Percentiles rank a stretch among this genome's conserved stretches.
Evolutionary conservation across 805 yeast species (phyloP).

Genomic region (Hanseniaspora lachancei): DNA sequence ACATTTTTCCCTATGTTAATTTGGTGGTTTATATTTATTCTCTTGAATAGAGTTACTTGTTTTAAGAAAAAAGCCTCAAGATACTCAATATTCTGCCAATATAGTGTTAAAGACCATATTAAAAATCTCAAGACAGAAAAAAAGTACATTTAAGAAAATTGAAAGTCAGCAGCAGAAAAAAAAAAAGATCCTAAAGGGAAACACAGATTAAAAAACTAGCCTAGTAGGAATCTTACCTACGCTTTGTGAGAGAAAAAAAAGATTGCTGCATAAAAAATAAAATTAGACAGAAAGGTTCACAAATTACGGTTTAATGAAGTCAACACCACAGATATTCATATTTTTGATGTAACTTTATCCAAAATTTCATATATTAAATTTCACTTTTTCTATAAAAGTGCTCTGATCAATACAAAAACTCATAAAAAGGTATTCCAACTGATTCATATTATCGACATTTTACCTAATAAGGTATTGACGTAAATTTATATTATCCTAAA

Average conservation of each 20-base stretch:
- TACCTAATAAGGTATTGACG: neutral
- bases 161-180: neutral
- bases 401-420: neutral
- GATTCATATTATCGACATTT: too few species aligned
- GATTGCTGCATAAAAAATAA: too few species aligned
- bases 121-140: neutral
- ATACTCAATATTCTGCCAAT: neutral
- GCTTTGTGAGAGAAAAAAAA: too few species aligned
- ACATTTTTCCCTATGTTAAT: constrained; percentile 13
- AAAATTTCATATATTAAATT: too few species aligned
- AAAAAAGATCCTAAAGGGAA: too few species aligned
- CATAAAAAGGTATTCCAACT: neutral
- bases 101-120: neutral
- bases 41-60: neutral
- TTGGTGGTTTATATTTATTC: constrained; percentile 6
- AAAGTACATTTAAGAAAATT: neutral
- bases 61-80: neutral
- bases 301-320: too few species aligned
- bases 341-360: too few species aligned
- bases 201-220: too few species aligned
- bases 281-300: too few species aligned
- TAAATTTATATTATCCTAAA: neutral
- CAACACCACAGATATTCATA: too few species aligned
- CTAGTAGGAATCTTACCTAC: too few species aligned
- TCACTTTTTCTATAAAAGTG: too few species aligned